A percentile compares a stretch with the other conserved stretches of the same genome.
These are phyloP conservation scores for Paecilomyces sp. DNA, from an alignment of 2,329 filamentous ascomycete genomes.

Conservation along the genomic window DNA sequence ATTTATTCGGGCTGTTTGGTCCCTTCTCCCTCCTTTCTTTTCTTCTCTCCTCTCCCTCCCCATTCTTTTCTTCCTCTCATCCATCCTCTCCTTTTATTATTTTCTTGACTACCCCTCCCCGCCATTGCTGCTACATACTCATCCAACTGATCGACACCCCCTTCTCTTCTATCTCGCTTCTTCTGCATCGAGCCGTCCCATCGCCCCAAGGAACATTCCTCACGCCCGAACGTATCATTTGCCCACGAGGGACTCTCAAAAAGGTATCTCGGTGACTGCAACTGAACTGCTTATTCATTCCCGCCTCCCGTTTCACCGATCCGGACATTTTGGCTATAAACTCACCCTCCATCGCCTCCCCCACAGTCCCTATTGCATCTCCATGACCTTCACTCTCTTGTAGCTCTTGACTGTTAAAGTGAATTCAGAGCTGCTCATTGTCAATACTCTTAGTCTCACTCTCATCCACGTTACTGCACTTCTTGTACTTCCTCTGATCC, in stretches of 20 bases:
- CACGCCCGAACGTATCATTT: not conserved
- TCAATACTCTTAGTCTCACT: not conserved
- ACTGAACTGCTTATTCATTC: not conserved
- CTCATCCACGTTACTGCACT: not conserved
- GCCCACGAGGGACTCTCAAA: not conserved
- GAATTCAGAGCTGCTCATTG: not conserved
- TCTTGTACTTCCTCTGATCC: not conserved
- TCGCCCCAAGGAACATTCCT: not conserved
- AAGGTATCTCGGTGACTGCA: not conserved
- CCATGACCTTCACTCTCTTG: not conserved
- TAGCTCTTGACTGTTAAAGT: not conserved
- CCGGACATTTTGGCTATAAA: not conserved
- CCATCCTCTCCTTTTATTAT: constrained; percentile 1
- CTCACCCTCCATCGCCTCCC: not conserved
- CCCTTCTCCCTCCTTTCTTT: not conserved
- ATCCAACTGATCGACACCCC: not conserved
- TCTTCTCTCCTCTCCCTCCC: constrained; percentile 1
- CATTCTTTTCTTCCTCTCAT: constrained; percentile 1
- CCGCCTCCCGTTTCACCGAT: not conserved
- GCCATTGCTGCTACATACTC: not conserved
- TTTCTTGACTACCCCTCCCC: too few species aligned
- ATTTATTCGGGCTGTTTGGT: not conserved
- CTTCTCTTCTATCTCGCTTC: constrained; percentile 1
- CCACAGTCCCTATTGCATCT: not conserved
- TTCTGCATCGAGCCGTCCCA: not conserved